phyloP scores from a whole-genome alignment of 768 basidiomycete genomes.

The Boletus rubropictus region DNA sequence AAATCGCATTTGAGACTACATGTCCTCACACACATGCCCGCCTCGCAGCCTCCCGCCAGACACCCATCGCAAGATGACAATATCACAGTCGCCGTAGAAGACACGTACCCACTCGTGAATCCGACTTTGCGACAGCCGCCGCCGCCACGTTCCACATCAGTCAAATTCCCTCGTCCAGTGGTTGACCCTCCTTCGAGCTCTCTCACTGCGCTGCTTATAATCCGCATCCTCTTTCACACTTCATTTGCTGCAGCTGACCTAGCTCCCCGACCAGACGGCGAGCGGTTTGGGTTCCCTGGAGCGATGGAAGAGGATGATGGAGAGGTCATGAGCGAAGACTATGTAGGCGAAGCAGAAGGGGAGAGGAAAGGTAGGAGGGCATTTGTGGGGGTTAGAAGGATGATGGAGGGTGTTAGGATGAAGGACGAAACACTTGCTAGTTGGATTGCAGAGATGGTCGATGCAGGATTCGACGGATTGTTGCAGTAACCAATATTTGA shows the following conservation, averaged over 20 bases:
- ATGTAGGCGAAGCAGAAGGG: slow-evolving; percentile 53
- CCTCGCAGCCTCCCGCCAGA: slow-evolving; percentile 46
- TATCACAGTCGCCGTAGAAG: slow-evolving; percentile 58
- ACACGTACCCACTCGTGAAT: slow-evolving; percentile 50
- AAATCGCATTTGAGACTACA: slow-evolving; percentile 57
- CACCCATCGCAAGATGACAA: slow-evolving; percentile 69
- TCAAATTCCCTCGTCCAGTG: slow-evolving; percentile 54
- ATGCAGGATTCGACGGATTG: slow-evolving; percentile 38
- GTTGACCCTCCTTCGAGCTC: slow-evolving; percentile 67
- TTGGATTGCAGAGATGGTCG: slow-evolving; percentile 59
- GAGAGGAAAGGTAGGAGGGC: slow-evolving; percentile 67
- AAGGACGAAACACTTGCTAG: slow-evolving; percentile 55
- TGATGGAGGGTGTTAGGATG: slow-evolving; percentile 61
- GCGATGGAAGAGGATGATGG: slow-evolving; percentile 75
- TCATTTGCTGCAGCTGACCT: slow-evolving; percentile 65
- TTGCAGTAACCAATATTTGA: slow-evolving; percentile 15
- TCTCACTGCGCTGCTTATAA: slow-evolving; percentile 73
- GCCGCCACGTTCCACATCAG: slow-evolving; percentile 57
- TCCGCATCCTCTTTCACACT: slow-evolving; percentile 77
- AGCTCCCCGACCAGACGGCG: slow-evolving; percentile 67
- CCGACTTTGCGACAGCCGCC: slow-evolving; percentile 69
- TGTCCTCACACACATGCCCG: slow-evolving; percentile 71
- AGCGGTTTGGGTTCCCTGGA: slow-evolving; percentile 89
- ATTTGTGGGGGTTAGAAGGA: slow-evolving; percentile 53
- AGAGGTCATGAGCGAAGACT: slow-evolving; percentile 36